phyloP scores from a whole-genome alignment of 1,284 basidiomycete species.

The Microstroma glucosiphilum region DNA sequence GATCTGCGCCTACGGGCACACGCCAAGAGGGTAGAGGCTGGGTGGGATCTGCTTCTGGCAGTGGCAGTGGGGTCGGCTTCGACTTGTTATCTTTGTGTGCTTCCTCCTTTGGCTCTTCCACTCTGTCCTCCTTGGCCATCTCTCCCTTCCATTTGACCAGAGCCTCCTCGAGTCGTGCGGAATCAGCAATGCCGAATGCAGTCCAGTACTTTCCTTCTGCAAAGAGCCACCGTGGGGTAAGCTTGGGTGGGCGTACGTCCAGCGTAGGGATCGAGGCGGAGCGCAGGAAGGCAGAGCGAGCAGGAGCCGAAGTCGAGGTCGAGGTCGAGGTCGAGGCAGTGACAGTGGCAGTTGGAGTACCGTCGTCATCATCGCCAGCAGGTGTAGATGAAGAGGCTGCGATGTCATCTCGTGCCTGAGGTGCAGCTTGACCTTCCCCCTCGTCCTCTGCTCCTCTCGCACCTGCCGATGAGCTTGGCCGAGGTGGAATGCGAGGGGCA shows the following conservation, averaged over 20 bases:
- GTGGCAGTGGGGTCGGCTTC: background rate
- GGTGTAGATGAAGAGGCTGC: too few species aligned
- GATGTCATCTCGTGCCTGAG: too few species aligned
- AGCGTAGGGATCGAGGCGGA: conserved; percentile 7
- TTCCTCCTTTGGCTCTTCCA: background rate
- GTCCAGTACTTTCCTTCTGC: conserved; percentile 13
- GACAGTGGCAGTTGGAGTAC: too few species aligned
- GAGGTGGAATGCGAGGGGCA: too few species aligned
- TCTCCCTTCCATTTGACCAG: conserved; percentile 7
- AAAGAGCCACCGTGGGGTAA: conserved; percentile 2
- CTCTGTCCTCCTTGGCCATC: background rate
- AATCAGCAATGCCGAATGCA: conserved; percentile 13
- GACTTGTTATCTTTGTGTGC: background rate
- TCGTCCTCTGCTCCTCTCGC: too few species aligned
- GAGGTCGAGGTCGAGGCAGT: background rate
- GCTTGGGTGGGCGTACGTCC: background rate
- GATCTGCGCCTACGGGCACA: conserved; percentile 29
- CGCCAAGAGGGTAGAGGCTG: conserved; percentile 17
- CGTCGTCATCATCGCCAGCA: too few species aligned
- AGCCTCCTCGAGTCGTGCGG: conserved; percentile 8
- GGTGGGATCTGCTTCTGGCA: conserved; percentile 23
- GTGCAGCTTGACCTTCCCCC: too few species aligned
- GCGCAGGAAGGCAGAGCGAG: conserved; percentile 2
- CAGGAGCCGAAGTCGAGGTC: background rate
- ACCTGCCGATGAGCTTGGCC: too few species aligned